Evolutionary conservation across 495 filamentous ascomycete genomes (phyloP), one percentile per base, ranked within the genome.

Genomic region (Cenococcum geophilum): DNA sequence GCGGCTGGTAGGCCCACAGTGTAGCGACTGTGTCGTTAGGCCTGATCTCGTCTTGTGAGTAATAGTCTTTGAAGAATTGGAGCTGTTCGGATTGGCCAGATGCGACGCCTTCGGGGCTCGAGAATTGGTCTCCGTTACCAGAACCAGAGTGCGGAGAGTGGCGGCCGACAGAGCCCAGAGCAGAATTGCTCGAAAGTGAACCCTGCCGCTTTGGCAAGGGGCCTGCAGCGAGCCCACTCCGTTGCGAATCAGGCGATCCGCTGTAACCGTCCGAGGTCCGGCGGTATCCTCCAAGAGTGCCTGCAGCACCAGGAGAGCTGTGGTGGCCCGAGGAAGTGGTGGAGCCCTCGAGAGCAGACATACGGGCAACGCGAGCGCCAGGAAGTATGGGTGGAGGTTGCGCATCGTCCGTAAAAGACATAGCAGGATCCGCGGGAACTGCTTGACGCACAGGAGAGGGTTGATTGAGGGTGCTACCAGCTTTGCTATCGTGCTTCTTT

Each of bases 11-110:
- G 6, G 95, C 93, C 95, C 95, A 99, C 27, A 99, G 82, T 6
- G 89, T 89, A 11, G 93, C 82, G 27, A 99, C 95, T 59, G 85
- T 86, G 68, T 97, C 91, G 35, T 88, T 87, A 3, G 93, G 86
- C 62, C 91, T 89, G 62, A 99, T 96, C 64, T 97, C 91, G 69
- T 97, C 92, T 66, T 90, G 85, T 4, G 92, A 97, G 74, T 99
- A 99, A 73, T 99, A 99, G 69, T 99, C 93, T 68, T 96, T 96
- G 83, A 99, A 99, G 70, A 86, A 91, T 8, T 88, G 83, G 35
- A 99, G 74, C 71, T 96, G 95, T 77, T 99, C 95, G 0, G 91
- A 96, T 70, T 96, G 91, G 60, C 91, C 88, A 68, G 90, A 95
- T 5, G 87, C 82, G 54, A 93, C 70, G 23, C 86, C 91, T 70